A percentile compares a stretch with the other conserved stretches of the same genome.
Evolutionary conservation across 345 rosid genomes (phyloP).

Genomic region (Pistacia vera): DNA sequence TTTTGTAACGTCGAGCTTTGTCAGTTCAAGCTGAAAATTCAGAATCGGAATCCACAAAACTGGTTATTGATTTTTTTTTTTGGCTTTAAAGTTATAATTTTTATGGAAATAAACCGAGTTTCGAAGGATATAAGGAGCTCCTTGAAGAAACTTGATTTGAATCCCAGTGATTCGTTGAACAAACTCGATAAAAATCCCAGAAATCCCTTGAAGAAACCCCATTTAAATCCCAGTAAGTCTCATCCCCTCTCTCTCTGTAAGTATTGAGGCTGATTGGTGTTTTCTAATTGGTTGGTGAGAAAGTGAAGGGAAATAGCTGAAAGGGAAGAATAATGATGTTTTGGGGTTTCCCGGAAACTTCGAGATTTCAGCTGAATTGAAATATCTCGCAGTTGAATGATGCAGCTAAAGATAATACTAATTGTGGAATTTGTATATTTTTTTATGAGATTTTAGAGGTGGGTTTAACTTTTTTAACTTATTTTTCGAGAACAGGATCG

Average conservation of each 20-base stretch:
- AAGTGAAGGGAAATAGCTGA: neutral
- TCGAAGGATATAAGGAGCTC: constrained; percentile 30
- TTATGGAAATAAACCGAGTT: constrained; percentile 46
- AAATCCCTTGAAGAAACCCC: constrained; percentile 42
- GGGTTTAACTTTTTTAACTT: constrained; percentile 3
- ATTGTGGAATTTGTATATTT: neutral
- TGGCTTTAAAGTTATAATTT: neutral
- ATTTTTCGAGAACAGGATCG: constrained; percentile 33
- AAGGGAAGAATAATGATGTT: neutral
- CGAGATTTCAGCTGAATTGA: constrained; percentile 2
- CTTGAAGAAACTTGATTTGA: constrained; percentile 47
- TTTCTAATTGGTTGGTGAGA: neutral
- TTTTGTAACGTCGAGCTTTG: neutral
- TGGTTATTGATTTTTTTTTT: neutral
- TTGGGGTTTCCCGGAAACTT: neutral
- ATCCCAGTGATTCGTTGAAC: neutral
- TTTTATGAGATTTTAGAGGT: neutral
- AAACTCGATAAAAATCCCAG: too few species aligned
- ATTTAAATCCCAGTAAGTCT: constrained; percentile 47
- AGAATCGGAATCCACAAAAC: neutral
- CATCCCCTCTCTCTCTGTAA: neutral
- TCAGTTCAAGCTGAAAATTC: neutral
- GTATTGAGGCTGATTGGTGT: neutral
- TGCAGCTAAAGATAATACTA: neutral
- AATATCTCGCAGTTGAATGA: neutral